Percentiles rank a stretch among this genome's conserved stretches.
phyloP scores from a whole-genome alignment of 2,329 filamentous ascomycete species.

The Epichloe coenophiala region DNA sequence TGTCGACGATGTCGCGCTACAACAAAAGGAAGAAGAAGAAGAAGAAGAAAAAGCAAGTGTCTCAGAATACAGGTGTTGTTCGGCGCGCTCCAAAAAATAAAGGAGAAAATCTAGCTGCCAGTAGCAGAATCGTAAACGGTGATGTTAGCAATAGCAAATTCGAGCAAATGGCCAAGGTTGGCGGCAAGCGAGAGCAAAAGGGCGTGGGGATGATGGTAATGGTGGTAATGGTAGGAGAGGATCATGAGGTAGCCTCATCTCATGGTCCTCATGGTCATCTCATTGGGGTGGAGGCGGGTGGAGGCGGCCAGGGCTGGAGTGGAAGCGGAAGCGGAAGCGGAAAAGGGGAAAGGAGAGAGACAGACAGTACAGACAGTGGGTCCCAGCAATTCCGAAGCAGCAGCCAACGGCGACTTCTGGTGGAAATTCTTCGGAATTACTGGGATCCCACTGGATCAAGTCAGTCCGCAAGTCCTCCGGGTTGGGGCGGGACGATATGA shows the following conservation, averaged over 20 bases:
- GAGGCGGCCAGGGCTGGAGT: background rate
- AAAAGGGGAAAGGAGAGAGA: conserved; percentile 1
- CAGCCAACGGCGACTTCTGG: no score
- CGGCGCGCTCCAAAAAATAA: background rate
- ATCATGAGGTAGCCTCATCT: background rate
- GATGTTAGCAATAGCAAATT: background rate
- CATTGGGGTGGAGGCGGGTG: background rate
- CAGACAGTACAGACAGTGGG: no score
- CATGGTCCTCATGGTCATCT: background rate
- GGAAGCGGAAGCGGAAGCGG: background rate
- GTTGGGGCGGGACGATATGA: conserved; percentile 1
- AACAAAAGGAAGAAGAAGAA: background rate
- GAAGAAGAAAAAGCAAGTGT: background rate
- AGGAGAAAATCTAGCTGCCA: background rate
- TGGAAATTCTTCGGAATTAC: no score
- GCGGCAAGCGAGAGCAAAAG: background rate
- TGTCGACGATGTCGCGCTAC: background rate
- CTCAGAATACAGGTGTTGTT: background rate
- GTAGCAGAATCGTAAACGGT: background rate
- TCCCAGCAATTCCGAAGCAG: no score
- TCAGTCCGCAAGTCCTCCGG: background rate
- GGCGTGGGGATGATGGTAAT: background rate
- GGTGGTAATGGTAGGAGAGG: background rate
- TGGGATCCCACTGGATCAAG: background rate
- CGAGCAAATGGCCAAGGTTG: background rate